These are phyloP conservation scores for Fraxinus quadrangulata DNA, from an alignment of 257 asterid species.

Conservation along the genomic window DNA sequence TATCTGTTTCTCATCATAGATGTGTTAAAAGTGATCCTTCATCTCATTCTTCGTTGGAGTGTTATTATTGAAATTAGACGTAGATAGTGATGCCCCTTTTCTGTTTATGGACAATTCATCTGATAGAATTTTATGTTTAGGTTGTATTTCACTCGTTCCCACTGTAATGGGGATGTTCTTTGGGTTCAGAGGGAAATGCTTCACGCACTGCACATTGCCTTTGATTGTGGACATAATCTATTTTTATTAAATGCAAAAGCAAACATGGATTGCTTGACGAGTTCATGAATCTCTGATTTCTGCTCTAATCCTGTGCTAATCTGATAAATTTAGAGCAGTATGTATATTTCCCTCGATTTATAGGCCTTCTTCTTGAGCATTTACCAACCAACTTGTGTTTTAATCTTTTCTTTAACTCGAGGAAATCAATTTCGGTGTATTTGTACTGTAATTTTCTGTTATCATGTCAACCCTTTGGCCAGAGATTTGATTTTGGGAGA, in stretches of 20 bases:
- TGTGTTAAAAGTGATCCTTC: background rate
- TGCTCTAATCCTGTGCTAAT: background rate
- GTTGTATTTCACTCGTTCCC: background rate
- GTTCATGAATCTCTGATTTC: background rate
- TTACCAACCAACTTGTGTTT: too few relatives aligned
- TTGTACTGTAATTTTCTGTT: too few relatives aligned
- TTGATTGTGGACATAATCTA: background rate
- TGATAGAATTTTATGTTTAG: background rate
- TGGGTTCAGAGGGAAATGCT: background rate
- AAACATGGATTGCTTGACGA: background rate
- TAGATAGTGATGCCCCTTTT: background rate
- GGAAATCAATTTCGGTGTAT: too few relatives aligned
- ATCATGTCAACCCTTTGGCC: too few relatives aligned
- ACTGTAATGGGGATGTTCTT: background rate
- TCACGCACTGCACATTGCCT: background rate
- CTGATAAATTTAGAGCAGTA: slow-evolving; percentile 66
- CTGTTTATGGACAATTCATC: background rate
- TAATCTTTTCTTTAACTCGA: too few relatives aligned
- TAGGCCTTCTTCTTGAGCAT: too few relatives aligned
- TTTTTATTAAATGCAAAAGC: background rate
- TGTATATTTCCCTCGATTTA: slow-evolving; percentile 18
- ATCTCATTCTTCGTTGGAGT: background rate
- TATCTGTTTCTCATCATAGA: background rate
- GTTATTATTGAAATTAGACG: background rate
- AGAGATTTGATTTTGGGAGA: too few relatives aligned